Evolutionary conservation across 192 early-diverging fungal species (phyloP).

Genomic region (Pilobolus umbonatus): DNA sequence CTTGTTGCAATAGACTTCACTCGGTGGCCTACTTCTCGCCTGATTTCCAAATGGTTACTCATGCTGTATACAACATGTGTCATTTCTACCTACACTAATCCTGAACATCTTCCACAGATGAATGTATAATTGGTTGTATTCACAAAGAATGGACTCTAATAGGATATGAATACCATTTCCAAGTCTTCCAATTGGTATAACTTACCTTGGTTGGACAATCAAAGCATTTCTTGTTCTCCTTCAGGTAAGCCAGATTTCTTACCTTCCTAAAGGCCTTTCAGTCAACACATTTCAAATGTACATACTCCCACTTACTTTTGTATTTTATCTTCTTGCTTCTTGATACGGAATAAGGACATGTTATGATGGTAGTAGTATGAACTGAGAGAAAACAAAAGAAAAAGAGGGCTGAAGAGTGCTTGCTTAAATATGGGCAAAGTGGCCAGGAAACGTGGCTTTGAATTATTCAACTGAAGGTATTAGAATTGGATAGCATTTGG

Average conservation of each 20-base stretch:
- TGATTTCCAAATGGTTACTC: slow-evolving; percentile 5
- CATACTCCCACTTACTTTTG: background rate
- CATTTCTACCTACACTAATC: slow-evolving; percentile 40
- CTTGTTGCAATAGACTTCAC: slow-evolving; percentile 55
- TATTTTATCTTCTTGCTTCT: slow-evolving; percentile 35
- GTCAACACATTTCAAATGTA: background rate
- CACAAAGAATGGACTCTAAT: slow-evolving; percentile 47
- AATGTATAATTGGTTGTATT: slow-evolving; percentile 45
- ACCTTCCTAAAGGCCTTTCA: slow-evolving; percentile 29
- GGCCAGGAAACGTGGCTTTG: background rate
- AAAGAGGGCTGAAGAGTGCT: background rate
- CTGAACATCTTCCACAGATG: slow-evolving; percentile 48
- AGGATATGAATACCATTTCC: background rate
- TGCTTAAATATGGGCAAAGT: slow-evolving; percentile 1
- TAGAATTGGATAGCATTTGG: too few relatives aligned
- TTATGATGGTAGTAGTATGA: background rate
- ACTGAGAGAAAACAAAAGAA: slow-evolving; percentile 5
- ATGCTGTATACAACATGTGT: background rate
- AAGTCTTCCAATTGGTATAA: background rate
- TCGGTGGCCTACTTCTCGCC: slow-evolving; percentile 51
- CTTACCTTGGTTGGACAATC: slow-evolving; percentile 46
- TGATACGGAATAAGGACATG: slow-evolving; percentile 36
- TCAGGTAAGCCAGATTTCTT: background rate
- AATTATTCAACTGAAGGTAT: too few relatives aligned
- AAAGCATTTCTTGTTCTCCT: slow-evolving; percentile 48